Evolutionary conservation across 208 protist genomes (phyloP).

Genomic region (Wallacemonas rigidus): DNA sequence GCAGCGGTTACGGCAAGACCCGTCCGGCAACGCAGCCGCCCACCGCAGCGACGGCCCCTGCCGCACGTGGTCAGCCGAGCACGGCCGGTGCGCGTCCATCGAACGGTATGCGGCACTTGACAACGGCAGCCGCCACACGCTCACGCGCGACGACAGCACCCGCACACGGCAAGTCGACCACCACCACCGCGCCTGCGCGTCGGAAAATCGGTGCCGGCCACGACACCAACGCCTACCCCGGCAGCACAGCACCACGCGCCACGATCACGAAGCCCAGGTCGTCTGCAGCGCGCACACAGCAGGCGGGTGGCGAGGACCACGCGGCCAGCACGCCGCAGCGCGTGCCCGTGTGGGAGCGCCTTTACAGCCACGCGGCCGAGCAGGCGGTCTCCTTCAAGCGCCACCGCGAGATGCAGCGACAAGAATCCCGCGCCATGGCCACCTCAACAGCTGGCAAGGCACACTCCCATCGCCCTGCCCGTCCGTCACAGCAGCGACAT

Average conservation of each 20-base stretch:
- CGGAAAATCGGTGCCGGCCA: not conserved
- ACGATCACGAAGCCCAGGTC: slow-evolving; percentile 12
- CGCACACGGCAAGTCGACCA: not conserved
- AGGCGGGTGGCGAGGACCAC: slow-evolving; percentile 7
- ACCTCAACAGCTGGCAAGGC: not conserved
- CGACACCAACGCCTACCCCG: not conserved
- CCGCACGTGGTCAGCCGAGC: not conserved
- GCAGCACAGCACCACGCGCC: not conserved
- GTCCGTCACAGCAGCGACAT: not conserved
- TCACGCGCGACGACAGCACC: not conserved
- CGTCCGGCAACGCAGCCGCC: not conserved
- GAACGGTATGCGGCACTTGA: not conserved
- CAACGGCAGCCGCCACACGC: not conserved
- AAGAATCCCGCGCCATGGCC: slow-evolving; percentile 14
- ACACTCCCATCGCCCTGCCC: not conserved
- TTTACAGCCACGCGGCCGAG: slow-evolving; percentile 34
- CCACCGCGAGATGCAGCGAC: slow-evolving; percentile 22
- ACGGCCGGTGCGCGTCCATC: not conserved
- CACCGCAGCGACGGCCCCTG: not conserved
- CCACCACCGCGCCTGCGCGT: slow-evolving; percentile 6
- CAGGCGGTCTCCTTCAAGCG: slow-evolving; percentile 29
- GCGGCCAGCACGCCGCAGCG: not conserved
- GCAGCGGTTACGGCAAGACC: slow-evolving; percentile 9
- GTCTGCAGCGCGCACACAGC: not conserved
- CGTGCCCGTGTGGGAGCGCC: slow-evolving; percentile 43